These are phyloP conservation scores for button mushroom (Agaricus bisporus) DNA, from an alignment of 768 basidiomycete genomes.

Conservation along the genomic window DNA sequence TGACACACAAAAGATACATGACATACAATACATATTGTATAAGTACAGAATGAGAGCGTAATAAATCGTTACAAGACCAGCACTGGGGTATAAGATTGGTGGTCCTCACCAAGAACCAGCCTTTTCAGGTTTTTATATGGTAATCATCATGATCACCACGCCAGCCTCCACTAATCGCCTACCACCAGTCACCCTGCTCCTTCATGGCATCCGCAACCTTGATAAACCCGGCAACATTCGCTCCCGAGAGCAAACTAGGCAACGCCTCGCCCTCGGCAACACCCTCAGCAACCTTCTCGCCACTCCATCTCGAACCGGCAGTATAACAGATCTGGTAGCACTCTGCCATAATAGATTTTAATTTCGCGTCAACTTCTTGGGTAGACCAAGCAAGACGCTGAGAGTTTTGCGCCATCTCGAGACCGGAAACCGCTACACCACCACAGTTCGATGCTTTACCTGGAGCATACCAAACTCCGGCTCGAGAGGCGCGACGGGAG, in stretches of 20 bases:
- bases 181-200: constrained; percentile 77
- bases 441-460: constrained; percentile 67
- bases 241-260: constrained; percentile 54
- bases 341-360: constrained; percentile 66
- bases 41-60: neutral
- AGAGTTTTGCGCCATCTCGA: constrained; percentile 80
- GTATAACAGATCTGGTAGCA: constrained; percentile 55
- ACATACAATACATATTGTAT: neutral
- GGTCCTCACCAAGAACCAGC: too few relatives aligned
- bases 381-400: constrained; percentile 57
- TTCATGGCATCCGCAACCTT: constrained; percentile 70
- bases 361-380: constrained; percentile 59
- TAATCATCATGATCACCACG: neutral
- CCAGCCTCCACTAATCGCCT: constrained; percentile 16
- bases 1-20: too few relatives aligned
- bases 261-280: constrained; percentile 26
- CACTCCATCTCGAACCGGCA: constrained; percentile 53
- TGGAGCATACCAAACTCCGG: constrained; percentile 65
- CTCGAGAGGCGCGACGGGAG: constrained; percentile 42
- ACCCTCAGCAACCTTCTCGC: constrained; percentile 32
- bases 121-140: too few relatives aligned
- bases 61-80: neutral
- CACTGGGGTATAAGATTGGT: neutral
- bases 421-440: constrained; percentile 72
- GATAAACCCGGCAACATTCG: constrained; percentile 70